Conservation (phyloP, 345 rosid species). For the Clausena lansium region DNA sequence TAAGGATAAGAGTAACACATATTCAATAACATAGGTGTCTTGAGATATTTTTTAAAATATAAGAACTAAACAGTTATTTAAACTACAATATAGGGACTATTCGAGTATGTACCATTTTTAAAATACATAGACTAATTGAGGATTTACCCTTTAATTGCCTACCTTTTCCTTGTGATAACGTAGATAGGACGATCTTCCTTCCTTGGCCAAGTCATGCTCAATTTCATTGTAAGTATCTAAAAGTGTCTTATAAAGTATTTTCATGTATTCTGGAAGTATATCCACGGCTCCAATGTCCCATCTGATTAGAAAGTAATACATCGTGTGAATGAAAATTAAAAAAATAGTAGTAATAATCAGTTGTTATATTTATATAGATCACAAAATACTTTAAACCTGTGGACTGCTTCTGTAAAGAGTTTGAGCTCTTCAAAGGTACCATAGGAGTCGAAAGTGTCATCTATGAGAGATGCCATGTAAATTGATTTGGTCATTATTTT, state of each 20-base stretch:
- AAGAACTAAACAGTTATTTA: too few relatives aligned
- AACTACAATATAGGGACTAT: too few relatives aligned
- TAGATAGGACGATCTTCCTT: constrained; percentile 10
- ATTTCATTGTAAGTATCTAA: constrained; percentile 14
- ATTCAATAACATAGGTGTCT: too few relatives aligned
- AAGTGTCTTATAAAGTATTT: background rate
- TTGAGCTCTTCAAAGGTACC: constrained; percentile 35
- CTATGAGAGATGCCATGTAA: constrained; percentile 14
- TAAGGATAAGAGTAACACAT: too few relatives aligned
- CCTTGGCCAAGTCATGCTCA: constrained; percentile 11
- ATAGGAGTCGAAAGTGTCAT: constrained; percentile 32
- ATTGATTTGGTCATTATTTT: constrained; percentile 17
- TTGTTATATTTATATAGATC: too few relatives aligned
- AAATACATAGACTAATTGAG: too few relatives aligned
- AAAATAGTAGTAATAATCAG: too few relatives aligned
- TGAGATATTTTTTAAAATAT: too few relatives aligned
- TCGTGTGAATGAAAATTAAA: too few relatives aligned
- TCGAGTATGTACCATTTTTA: too few relatives aligned
- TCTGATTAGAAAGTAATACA: constrained; percentile 6
- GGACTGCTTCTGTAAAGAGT: constrained; percentile 24
- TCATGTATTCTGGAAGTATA: constrained; percentile 13
- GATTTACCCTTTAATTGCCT: background rate
- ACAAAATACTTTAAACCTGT: constrained; percentile 9
- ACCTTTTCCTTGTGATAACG: background rate
- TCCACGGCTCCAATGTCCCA: constrained; percentile 23